These are phyloP conservation scores for Acanthochlamys bracteata DNA, from an alignment of 106 monocot genomes.

Conservation along the genomic window DNA sequence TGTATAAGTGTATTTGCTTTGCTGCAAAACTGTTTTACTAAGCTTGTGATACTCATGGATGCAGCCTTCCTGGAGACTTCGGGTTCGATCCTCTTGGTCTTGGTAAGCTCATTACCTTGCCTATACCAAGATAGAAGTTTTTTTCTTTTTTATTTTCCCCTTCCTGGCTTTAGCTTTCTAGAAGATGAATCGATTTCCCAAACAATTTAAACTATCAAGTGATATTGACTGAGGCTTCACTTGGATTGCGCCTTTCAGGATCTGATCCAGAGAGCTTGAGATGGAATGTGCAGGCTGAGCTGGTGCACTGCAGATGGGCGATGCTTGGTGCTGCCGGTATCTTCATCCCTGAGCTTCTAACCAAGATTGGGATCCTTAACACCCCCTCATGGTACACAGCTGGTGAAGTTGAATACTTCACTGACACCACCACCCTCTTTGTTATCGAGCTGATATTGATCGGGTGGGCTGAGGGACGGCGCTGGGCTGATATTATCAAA, in stretches of 20 bases:
- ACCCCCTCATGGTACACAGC: constrained; percentile 98
- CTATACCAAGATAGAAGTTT: not conserved
- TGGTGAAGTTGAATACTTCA: constrained; percentile 85
- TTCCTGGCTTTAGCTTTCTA: not conserved
- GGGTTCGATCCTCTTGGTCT: constrained; percentile 97
- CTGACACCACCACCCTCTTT: constrained; percentile 97
- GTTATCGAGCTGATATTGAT: constrained; percentile 78
- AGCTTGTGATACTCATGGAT: not conserved
- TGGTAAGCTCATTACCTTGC: constrained; percentile 34
- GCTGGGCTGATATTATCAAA: constrained; percentile 98
- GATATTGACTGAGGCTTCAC: not conserved
- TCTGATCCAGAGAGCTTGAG: constrained; percentile 91
- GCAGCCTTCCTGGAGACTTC: constrained; percentile 93
- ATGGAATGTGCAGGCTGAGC: constrained; percentile 88
- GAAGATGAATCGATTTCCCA: not conserved
- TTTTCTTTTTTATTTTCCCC: not conserved
- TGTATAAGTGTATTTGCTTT: not conserved
- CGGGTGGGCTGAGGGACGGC: constrained; percentile 94
- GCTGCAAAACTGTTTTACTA: not conserved
- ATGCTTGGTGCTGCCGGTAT: constrained; percentile 98
- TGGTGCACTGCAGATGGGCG: constrained; percentile 98
- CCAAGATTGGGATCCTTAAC: constrained; percentile 91
- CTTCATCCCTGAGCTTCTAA: constrained; percentile 94
- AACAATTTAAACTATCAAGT: not conserved
- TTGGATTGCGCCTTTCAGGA: constrained; percentile 27